Base-by-base conservation (phyloP, 345 rosid species). In the Arabis alpina region DNA sequence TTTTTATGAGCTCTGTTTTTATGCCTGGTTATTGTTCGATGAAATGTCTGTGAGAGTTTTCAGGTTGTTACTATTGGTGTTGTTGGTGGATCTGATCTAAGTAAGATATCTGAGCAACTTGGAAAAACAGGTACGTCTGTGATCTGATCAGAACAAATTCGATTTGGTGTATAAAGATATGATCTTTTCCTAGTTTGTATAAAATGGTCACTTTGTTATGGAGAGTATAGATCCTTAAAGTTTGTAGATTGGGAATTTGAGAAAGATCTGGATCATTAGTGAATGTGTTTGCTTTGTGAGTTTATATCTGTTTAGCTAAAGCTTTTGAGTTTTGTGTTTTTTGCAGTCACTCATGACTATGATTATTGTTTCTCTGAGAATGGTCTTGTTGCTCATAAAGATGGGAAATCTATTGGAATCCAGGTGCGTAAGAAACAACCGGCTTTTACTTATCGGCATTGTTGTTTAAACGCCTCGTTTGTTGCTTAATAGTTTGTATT, bases 281-380 rank as follows among this genome's bases (percentile, higher is more conserved):
- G 42, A 50, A 44, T 71, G 45, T 28, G 61, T 61, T 52, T 40
- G 52, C n/a, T 13, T 64, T 63, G 57, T 44, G 70, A 37, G 14
- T 49, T 9, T 47, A 11, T 12, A 19, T 15, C 11, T 39, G 28
- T 24, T 66, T 42, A 4, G 54, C 44, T 58, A 42, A 66, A 10
- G 0, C 10, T 67, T 44, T 37, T 10, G 51, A 44, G 19, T 19
- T 42, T 57, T 58, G 58, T 12, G 42, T 24, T 3, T n/a, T 71
- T 13, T 83, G 83, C 93, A 94, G 99, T 94, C 48, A 81, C 76
- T 54, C 14, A 77, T 40, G 99, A 91, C 70, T 94, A 88, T 76
- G 97, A 94, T 81, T 94, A 85, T 43, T 93, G 84, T 16, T 94
- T 94, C 75, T 86, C 99, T 56, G 99, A 94, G 85, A 94, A 94